A percentile compares a stretch with the other conserved stretches of the same genome.
Evolutionary conservation across 805 yeast species (phyloP).

Genomic region (Candida ponderosae): DNA sequence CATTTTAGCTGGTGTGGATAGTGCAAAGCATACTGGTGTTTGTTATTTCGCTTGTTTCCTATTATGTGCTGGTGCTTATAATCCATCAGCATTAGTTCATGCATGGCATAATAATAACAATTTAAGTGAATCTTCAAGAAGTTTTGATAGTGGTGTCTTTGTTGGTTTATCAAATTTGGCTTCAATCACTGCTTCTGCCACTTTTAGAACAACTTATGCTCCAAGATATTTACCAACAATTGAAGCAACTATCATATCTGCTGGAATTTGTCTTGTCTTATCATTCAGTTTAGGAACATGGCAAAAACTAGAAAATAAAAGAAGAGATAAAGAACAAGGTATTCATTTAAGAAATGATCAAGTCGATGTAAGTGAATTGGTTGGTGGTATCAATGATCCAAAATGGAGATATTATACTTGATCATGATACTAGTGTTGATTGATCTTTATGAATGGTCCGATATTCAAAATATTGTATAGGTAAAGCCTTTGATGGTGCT

Average conservation of each 20-base stretch:
- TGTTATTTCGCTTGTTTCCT: slow-evolving; percentile 13
- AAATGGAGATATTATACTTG: slow-evolving; percentile 11
- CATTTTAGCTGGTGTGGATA: slow-evolving; percentile 7
- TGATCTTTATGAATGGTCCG: too few species aligned
- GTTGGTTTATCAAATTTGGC: slow-evolving; percentile 27
- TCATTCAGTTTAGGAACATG: slow-evolving; percentile 7
- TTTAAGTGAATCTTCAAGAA: slow-evolving; percentile 8
- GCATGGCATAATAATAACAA: slow-evolving; percentile 15
- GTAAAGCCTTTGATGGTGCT: too few species aligned
- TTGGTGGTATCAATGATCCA: slow-evolving; percentile 8
- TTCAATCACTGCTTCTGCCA: slow-evolving; percentile 25
- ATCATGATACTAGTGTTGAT: too few species aligned
- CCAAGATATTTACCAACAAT: slow-evolving; percentile 25
- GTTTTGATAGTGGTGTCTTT: slow-evolving; percentile 12
- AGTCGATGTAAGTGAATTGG: slow-evolving; percentile 6
- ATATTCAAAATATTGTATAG: too few species aligned
- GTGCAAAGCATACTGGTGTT: slow-evolving; percentile 7
- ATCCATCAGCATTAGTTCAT: slow-evolving; percentile 13
- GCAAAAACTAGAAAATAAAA: slow-evolving; percentile 8
- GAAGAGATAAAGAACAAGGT: slow-evolving; percentile 6
- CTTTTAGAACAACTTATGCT: slow-evolving; percentile 25
- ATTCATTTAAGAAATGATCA: slow-evolving; percentile 4
- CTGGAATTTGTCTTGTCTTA: slow-evolving; percentile 9
- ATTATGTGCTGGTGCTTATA: slow-evolving; percentile 11
- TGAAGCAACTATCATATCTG: slow-evolving; percentile 10